Evolutionary conservation across 2,329 filamentous ascomycete species (phyloP).

Genomic region (Cercospora canescens): DNA sequence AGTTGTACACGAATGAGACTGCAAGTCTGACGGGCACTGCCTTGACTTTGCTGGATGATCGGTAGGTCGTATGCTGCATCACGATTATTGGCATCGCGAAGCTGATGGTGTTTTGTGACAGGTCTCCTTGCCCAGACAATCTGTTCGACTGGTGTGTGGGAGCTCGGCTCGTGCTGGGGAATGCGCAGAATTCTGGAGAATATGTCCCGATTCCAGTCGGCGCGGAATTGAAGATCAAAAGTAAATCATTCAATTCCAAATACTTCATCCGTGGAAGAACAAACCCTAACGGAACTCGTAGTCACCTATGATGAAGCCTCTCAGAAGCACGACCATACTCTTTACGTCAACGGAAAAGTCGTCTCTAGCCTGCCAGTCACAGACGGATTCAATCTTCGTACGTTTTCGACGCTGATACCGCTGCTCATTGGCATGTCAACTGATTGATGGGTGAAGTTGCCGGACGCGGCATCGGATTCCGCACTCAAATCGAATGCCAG

Average conservation of each 20-base stretch:
- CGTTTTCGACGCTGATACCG: background rate
- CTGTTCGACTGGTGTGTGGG: background rate
- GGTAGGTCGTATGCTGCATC: background rate
- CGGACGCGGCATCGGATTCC: background rate
- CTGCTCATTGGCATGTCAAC: background rate
- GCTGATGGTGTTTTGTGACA: background rate
- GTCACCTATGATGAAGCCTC: background rate
- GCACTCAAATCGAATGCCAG: conserved; percentile 3
- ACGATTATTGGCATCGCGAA: background rate
- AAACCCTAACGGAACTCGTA: background rate
- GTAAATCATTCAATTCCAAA: background rate
- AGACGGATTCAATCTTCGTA: background rate
- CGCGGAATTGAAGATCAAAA: background rate
- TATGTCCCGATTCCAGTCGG: background rate
- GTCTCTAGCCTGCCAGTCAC: background rate
- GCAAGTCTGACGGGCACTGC: conserved; percentile 1
- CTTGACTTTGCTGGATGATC: background rate
- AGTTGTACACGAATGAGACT: background rate
- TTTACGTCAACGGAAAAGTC: background rate
- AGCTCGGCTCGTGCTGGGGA: background rate
- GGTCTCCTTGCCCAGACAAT: background rate
- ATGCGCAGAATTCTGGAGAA: background rate
- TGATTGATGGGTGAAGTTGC: background rate
- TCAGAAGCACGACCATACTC: background rate
- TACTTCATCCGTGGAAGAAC: no score